These are phyloP conservation scores for Knufia fluminis DNA, from an alignment of 2,329 filamentous ascomycete genomes.

Conservation along the genomic window DNA sequence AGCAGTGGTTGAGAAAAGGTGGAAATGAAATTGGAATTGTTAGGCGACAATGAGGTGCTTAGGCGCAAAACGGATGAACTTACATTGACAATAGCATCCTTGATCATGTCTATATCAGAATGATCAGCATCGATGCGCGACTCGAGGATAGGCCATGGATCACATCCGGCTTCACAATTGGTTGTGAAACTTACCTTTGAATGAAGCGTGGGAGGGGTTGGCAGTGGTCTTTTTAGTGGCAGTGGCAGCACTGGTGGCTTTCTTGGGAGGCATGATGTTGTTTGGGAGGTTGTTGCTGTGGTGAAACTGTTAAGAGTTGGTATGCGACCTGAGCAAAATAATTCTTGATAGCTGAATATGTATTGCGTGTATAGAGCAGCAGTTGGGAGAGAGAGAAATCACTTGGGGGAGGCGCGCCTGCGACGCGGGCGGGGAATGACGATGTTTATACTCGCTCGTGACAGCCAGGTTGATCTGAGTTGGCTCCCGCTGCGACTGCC, in stretches of 20 bases:
- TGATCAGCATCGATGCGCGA: slow-evolving; percentile 49
- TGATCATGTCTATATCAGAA: slow-evolving; percentile 56
- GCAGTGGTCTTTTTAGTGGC: slow-evolving; percentile 39
- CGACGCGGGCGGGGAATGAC: slow-evolving; percentile 30
- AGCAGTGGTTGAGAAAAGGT: neutral
- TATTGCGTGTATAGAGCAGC: slow-evolving; percentile 14
- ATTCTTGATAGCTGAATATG: slow-evolving; percentile 10
- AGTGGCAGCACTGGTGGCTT: slow-evolving; percentile 43
- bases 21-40: neutral
- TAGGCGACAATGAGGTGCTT: slow-evolving; percentile 29
- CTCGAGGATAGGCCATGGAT: neutral
- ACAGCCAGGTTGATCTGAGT: slow-evolving; percentile 14
- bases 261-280: slow-evolving; percentile 57
- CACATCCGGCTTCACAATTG: slow-evolving; percentile 20
- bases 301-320: slow-evolving; percentile 14
- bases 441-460: slow-evolving; percentile 22
- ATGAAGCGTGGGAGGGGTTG: slow-evolving; percentile 51
- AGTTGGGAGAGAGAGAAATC: slow-evolving; percentile 10
- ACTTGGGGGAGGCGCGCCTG: slow-evolving; percentile 27
- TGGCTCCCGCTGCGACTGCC: slow-evolving; percentile 11
- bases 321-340: slow-evolving; percentile 11
- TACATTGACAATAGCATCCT: slow-evolving; percentile 61
- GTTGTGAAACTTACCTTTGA: slow-evolving; percentile 52
- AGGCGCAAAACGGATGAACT: slow-evolving; percentile 48
- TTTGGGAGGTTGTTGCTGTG: slow-evolving; percentile 14